Base-by-base conservation (phyloP, 768 basidiomycete species). In the Boletus bicolor region DNA sequence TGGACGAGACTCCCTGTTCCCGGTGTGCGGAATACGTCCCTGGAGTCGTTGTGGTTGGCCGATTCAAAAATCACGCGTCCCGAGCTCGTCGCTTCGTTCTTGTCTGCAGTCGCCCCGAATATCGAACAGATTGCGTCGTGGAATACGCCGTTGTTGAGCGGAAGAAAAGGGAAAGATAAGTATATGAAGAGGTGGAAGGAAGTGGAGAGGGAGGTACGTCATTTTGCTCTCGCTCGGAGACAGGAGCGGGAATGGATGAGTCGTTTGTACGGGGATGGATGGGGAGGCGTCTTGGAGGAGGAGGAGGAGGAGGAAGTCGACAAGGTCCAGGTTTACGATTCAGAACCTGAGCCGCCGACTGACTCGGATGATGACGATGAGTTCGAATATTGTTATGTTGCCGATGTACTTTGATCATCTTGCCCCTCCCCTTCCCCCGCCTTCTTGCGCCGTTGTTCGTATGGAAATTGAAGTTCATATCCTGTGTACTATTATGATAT, bases 81-180 rank as follows among this genome's bases (percentile, higher is more conserved):
- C 0, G 24, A 43, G 14, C 59, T 70, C 47, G 68, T 70, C 26
- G 68, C 68, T 0, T 51, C 68, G 10, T 70, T 68, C 32, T 11
- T 70, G 24, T 72, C 68, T 19, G 62, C 70, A 0, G 59, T 70
- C 26, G 70, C 66, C 0, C 68, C 68, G 2, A 72, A 72, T 4
- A 5, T 72, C 4, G 66, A 64, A 32, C 66, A 70, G 45, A 66
- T 68, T 51, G 57, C 39, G 8, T 68, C 68, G 39, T 70, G 68
- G 68, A 72, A 68, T 8, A 68, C 68, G 46, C 66, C 65, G 1
- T 38, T 69, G 48, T 45, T 70, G 58, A 69, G 65, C 19, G 65
- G 65, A 0, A 46, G 64, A 8, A 12, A 19, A 0, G 68, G 68
- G 0, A 67, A 68, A 19, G 60, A 67, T 14, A 70, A 65, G 53